phyloP scores from a whole-genome alignment of 805 yeast genomes.

The Lipomyces japonicus region DNA sequence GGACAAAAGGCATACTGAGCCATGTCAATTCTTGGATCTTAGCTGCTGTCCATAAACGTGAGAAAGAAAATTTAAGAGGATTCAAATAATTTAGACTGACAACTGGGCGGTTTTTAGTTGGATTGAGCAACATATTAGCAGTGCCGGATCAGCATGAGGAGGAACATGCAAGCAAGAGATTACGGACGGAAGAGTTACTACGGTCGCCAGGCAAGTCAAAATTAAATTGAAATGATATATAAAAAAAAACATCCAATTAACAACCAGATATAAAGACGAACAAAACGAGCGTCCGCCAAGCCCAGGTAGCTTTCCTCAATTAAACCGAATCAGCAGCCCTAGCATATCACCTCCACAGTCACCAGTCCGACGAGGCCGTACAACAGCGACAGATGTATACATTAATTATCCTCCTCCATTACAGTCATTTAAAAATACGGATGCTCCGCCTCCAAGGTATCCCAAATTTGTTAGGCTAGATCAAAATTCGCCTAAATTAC shows the following conservation, averaged over 20 bases:
- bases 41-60: background rate
- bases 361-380: no score
- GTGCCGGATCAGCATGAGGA: background rate
- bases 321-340: background rate
- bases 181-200: no score
- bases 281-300: background rate
- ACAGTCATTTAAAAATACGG: background rate
- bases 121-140: background rate
- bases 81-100: background rate
- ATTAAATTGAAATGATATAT: no score
- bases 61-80: background rate
- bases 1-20: background rate
- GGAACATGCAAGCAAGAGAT: background rate
- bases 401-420: no score
- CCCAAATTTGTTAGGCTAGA: slow-evolving; percentile 4
- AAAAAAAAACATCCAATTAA: no score
- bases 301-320: slow-evolving; percentile 3
- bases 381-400: no score
- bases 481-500: background rate
- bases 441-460: slow-evolving; percentile 1
- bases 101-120: background rate
- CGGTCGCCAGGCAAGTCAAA: no score
- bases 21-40: background rate
- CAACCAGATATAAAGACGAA: no score
- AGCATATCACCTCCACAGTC: background rate